A percentile compares a stretch with the other conserved stretches of the same genome.
phyloP scores from a whole-genome alignment of 805 yeast genomes.

The Starmerella bacillaris region DNA sequence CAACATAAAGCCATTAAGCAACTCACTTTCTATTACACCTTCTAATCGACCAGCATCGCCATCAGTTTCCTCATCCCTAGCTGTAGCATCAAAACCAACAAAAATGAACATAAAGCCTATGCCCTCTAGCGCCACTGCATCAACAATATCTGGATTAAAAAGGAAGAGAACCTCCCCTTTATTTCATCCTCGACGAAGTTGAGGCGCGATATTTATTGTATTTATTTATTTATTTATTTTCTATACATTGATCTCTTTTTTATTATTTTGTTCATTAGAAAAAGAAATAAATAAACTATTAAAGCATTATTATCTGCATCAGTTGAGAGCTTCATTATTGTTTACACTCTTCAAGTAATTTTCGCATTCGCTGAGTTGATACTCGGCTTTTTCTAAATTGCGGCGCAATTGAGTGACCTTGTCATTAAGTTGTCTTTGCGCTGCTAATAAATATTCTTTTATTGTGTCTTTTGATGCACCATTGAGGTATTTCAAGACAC shows the following conservation, averaged over 20 bases:
- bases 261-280: neutral
- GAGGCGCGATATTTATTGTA: too few relatives aligned
- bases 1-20: too few relatives aligned
- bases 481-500: constrained; percentile 18
- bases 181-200: neutral
- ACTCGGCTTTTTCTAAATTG: constrained; percentile 18
- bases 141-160: too few relatives aligned
- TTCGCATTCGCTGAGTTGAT: constrained; percentile 20
- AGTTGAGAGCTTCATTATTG: constrained; percentile 1
- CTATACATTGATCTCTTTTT: neutral
- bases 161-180: neutral
- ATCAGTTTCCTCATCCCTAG: too few relatives aligned
- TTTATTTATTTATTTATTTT: neutral
- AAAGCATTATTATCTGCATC: neutral
- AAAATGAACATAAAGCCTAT: too few relatives aligned
- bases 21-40: too few relatives aligned
- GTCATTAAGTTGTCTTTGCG: constrained; percentile 22
- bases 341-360: constrained; percentile 12
- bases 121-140: too few relatives aligned
- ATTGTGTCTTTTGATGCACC: constrained; percentile 18
- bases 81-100: too few relatives aligned
- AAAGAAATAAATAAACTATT: neutral
- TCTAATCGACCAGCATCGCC: too few relatives aligned
- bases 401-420: constrained; percentile 18
- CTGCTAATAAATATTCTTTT: constrained; percentile 21